Evolutionary conservation across 1,284 basidiomycete species (phyloP).

Genomic region (Cerrena zonata): DNA sequence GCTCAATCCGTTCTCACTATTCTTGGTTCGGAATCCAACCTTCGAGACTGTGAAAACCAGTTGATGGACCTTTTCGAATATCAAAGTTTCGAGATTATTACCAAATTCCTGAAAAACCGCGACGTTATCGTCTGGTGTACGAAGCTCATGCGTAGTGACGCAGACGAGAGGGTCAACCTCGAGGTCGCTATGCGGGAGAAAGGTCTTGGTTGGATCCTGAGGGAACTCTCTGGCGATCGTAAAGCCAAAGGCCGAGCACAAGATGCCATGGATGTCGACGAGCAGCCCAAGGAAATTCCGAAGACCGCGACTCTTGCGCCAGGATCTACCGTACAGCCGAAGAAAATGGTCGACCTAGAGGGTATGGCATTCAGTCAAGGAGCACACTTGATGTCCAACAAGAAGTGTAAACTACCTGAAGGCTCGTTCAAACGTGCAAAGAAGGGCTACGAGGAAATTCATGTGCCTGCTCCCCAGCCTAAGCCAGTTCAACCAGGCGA

Average conservation of each 20-base stretch:
- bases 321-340: slow-evolving; percentile 83
- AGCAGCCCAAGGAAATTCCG: slow-evolving; percentile 52
- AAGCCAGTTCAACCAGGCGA: slow-evolving; percentile 65
- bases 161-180: slow-evolving; percentile 87
- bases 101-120: slow-evolving; percentile 89
- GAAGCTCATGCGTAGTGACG: slow-evolving; percentile 84
- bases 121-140: slow-evolving; percentile 98
- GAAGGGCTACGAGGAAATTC: slow-evolving; percentile 98
- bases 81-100: slow-evolving; percentile 86
- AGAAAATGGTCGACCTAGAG: slow-evolving; percentile 84
- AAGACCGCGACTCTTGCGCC: slow-evolving; percentile 87
- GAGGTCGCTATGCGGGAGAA: slow-evolving; percentile 99
- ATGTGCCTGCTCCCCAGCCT: slow-evolving; percentile 90
- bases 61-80: slow-evolving; percentile 98
- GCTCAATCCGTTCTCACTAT: slow-evolving; percentile 81
- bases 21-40: slow-evolving; percentile 82
- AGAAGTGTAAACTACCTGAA: slow-evolving; percentile 95
- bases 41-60: slow-evolving; percentile 94
- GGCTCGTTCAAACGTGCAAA: slow-evolving; percentile 95
- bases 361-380: slow-evolving; percentile 94
- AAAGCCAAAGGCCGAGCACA: slow-evolving; percentile 47
- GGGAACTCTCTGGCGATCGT: slow-evolving; percentile 78
- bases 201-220: slow-evolving; percentile 91
- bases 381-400: slow-evolving; percentile 95
- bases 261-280: slow-evolving; percentile 78